Percentiles rank a stretch among this genome's conserved stretches.
These are phyloP conservation scores for Globisporangium acanthophoron DNA, from an alignment of 352 stramenopile genomes.

Conservation along the genomic window DNA sequence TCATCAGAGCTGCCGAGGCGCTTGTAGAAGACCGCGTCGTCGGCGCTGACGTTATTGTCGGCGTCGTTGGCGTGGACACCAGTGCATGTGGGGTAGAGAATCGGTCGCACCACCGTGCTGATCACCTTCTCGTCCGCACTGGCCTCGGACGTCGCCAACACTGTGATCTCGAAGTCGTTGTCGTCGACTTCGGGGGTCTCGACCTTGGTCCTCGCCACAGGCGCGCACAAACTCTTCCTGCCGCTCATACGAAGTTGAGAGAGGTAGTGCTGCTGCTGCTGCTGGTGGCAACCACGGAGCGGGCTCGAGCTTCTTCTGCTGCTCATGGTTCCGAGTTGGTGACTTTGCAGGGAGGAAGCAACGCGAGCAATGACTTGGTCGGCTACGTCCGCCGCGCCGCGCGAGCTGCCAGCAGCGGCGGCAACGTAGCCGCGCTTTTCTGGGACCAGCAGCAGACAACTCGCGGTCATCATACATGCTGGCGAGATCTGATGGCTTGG, in stretches of 20 bases:
- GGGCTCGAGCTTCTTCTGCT: neutral
- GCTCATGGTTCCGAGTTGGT: neutral
- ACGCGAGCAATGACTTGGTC: neutral
- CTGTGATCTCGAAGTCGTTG: neutral
- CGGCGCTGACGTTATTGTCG: neutral
- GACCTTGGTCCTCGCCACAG: neutral
- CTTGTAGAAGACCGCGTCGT: constrained; percentile 5
- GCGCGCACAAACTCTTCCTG: neutral
- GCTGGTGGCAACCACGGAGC: neutral
- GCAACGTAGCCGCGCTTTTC: too few relatives aligned
- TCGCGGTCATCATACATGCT: too few relatives aligned
- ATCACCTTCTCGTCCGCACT: neutral
- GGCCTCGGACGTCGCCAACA: neutral
- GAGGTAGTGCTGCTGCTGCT: neutral
- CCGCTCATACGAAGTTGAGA: neutral
- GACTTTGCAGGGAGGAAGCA: neutral
- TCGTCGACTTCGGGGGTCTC: neutral
- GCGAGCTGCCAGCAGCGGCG: too few relatives aligned
- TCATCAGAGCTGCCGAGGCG: neutral
- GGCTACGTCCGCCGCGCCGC: too few relatives aligned
- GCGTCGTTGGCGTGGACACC: neutral
- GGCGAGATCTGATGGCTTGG: neutral
- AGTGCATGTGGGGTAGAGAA: constrained; percentile 1
- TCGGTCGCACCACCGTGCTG: constrained; percentile 1
- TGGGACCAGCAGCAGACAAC: too few relatives aligned